Base-by-base conservation (phyloP, 2,329 filamentous ascomycete genomes). In the Zasmidium citrigriseum region DNA sequence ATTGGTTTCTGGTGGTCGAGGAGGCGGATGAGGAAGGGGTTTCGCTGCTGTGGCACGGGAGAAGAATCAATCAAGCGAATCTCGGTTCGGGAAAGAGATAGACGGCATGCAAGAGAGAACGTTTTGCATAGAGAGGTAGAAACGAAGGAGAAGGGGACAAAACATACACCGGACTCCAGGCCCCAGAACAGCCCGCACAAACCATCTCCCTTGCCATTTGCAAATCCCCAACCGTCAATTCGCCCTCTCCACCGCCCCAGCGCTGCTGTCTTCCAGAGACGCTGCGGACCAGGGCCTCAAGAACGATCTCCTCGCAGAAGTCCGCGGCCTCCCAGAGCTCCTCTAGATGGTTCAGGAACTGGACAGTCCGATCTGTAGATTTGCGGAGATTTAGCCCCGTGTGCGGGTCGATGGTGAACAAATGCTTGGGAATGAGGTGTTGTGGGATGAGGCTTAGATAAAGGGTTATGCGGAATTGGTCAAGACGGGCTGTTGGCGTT, bases 381-480 rank as follows among this genome's bases (percentile, higher is more conserved):
- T 27, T 47, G 2, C 45, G 41, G 12, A 54, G 41, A 18, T n/a
- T 54, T 16, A 34, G 9, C 18, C 52, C 52, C 3, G 41, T 54
- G 16, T 3, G 16, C 12, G 52, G 23, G 18, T 47, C 41, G 23
- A 54, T 27, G 1, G 52, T 54, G 41, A 54, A 47, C 4, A 45
- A 21, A 18, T 47, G 21, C 24, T 21, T 54, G 20, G 52, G 52
- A 4, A 54, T 18, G 11, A 54, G 23, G 38, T 45, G 18, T 18
- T 7, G 34, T 4, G 52, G 52, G n/a, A 54, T 54, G 22, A 54
- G 52, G 18, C 22, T 29, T 21, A 54, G 41, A 25, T 54, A 54
- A 4, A 54, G 52, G 18, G 10, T 21, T 21, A 54, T 46, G 2
- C 41, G 52, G 41, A 54, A 54, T 11, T 38, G 21, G 23, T 54